Evolutionary conservation across 352 stramenopile species (phyloP).

Genomic region (Phytophthora citrophthora): DNA sequence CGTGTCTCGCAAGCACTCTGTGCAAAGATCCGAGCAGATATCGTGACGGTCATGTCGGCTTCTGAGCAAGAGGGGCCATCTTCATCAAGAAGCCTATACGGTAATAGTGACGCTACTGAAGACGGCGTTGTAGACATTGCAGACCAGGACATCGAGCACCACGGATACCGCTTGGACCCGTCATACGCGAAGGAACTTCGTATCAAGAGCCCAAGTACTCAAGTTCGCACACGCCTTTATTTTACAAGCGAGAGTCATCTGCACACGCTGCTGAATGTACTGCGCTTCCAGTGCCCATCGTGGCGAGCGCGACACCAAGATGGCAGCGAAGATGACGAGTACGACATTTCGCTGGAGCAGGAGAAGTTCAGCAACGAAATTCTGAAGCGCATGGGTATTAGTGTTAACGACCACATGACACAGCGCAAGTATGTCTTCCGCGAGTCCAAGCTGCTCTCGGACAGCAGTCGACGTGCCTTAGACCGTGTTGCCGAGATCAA

Average conservation of each 20-base stretch:
- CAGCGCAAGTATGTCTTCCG: conserved; percentile 85
- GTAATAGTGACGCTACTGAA: conserved; percentile 31
- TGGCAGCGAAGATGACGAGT: conserved; percentile 65
- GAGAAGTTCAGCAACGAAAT: conserved; percentile 88
- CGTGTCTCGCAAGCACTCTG: conserved; percentile 97
- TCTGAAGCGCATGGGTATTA: conserved; percentile 87
- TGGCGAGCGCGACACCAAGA: conserved; percentile 69
- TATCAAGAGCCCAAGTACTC: conserved; percentile 93
- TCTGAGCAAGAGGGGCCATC: conserved; percentile 42
- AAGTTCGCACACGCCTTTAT: conserved; percentile 97
- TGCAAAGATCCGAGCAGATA: conserved; percentile 97
- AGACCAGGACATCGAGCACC: conserved; percentile 82
- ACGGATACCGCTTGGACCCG: conserved; percentile 88
- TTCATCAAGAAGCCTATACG: conserved; percentile 28
- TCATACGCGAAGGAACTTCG: conserved; percentile 92
- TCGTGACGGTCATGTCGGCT: conserved; percentile 82
- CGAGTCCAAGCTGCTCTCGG: conserved; percentile 82
- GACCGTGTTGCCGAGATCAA: conserved; percentile 95
- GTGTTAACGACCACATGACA: conserved; percentile 77
- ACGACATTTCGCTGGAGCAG: conserved; percentile 79
- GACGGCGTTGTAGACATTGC: conserved; percentile 29
- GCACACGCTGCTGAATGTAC: conserved; percentile 98
- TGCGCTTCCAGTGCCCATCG: conserved; percentile 90
- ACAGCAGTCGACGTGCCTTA: conserved; percentile 70
- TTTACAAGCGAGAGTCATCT: conserved; percentile 99